Percentiles rank a stretch among this genome's conserved stretches.
These are phyloP conservation scores for Colletotrichum tanaceti DNA, from an alignment of 2,329 filamentous ascomycete species.

Conservation along the genomic window DNA sequence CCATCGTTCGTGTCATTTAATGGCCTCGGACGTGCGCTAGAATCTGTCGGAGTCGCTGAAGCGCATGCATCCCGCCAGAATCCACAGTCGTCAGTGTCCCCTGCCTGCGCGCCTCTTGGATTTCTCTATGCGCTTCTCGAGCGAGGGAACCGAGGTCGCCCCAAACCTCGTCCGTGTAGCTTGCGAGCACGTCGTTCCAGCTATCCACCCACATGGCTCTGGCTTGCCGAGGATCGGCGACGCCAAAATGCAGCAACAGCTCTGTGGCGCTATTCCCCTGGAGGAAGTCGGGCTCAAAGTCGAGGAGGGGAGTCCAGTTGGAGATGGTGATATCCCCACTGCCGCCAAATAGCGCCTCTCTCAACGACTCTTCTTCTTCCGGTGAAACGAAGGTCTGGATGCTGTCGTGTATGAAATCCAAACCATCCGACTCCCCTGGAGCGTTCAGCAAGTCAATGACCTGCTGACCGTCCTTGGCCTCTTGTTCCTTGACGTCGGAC, in stretches of 20 bases:
- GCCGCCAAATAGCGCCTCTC: conserved; percentile 45
- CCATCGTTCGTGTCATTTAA: conserved; percentile 1
- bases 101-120: conserved; percentile 52
- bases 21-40: conserved; percentile 52
- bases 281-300: conserved; percentile 62
- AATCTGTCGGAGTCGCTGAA: conserved; percentile 52
- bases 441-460: conserved; percentile 37
- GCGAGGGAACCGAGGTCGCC: conserved; percentile 70
- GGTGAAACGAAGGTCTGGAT: conserved; percentile 36
- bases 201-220: conserved; percentile 62
- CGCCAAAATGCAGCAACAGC: conserved; percentile 51
- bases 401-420: conserved; percentile 38
- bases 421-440: conserved; percentile 37
- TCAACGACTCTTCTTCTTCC: conserved; percentile 43
- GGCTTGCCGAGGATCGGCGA: conserved; percentile 52
- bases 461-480: conserved; percentile 38
- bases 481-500: conserved; percentile 35
- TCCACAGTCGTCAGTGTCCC: not conserved
- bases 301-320: conserved; percentile 61
- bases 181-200: conserved; percentile 67
- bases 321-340: conserved; percentile 5
- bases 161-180: conserved; percentile 76
- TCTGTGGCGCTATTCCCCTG: conserved; percentile 32
- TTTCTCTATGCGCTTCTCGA: conserved; percentile 66
- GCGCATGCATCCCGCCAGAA: conserved; percentile 45